Base-by-base conservation (phyloP, 202 grass and related monocot species). In the Schoenoplectus triqueter region DNA sequence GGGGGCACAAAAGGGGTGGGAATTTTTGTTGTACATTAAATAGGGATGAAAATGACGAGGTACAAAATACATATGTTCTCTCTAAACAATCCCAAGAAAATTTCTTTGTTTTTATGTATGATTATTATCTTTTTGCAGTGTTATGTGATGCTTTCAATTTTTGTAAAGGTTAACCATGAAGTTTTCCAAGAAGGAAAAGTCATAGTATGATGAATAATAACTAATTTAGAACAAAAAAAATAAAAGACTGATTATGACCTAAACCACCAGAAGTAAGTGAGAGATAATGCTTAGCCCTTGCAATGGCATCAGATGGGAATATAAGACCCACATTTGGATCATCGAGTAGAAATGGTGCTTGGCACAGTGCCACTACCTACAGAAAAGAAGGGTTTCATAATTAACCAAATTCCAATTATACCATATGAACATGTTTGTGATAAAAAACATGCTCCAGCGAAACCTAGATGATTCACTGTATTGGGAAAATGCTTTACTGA, bases 281-380 rank as follows among this genome's bases (percentile, higher is more conserved):
- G 65, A 99, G 90, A 77, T 99, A 99, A 90, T 96, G 91, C 77
- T 94, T 99, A 49, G 96, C 96, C 66, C 90, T 85, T 7, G 96
- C 96, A 79, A 99, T 99, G 69, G 92, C 93, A 74, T 99, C 96
- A 11, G 92, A 91, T 22, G 96, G 96, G 88, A 99, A 99, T 11
- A 99, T 76, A 88, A 99, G 90, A 15, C 89, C 90, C 66, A 99
- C 87, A 89, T 96, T 89, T 73, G 96, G 96, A 86, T 99, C 96
- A 64, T 99, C 96, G 19, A 99, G 92, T 63, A 99, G 81, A 59
- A 99, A 99, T 21, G 96, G 96, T 7, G 96, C 96, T 90, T 96
- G 96, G 75, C 96, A 99, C 54, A 99, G 88, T 72, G 96, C 96
- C 68, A 99, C 84, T 73, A 99, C 96, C 96, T 90, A 78, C 31